Percentiles rank a stretch among this genome's conserved stretches.
Conservation (phyloP, 148 eudicot species). For the Rhododendron griersonianum region DNA sequence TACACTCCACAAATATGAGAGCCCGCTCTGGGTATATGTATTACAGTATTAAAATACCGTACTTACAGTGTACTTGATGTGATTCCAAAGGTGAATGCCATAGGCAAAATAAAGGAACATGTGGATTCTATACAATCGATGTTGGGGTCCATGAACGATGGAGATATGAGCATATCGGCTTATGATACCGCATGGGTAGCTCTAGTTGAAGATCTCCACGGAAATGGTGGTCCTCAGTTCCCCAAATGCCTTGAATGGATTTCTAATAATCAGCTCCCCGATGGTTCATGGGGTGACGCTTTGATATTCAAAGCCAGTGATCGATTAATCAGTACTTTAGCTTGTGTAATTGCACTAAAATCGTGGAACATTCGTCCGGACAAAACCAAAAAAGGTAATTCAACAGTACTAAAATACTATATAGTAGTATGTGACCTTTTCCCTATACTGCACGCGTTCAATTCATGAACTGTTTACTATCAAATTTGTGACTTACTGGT, state of each 20-base stretch:
- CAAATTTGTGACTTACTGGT: background rate
- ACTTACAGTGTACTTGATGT: background rate
- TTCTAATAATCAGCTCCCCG: slow-evolving; percentile 52
- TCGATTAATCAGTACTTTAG: slow-evolving; percentile 60
- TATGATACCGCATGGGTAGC: slow-evolving; percentile 75
- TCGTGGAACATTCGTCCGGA: slow-evolving; percentile 59
- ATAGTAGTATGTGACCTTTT: too few species aligned
- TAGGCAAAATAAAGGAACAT: background rate
- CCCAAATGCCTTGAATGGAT: slow-evolving; percentile 72
- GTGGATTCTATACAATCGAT: slow-evolving; percentile 19
- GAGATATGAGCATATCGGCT: slow-evolving; percentile 37
- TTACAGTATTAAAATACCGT: too few species aligned
- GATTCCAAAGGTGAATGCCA: background rate
- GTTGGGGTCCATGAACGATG: slow-evolving; percentile 41
- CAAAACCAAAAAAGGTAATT: slow-evolving; percentile 37
- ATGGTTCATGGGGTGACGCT: slow-evolving; percentile 86
- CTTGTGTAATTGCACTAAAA: slow-evolving; percentile 69
- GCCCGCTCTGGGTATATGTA: too few species aligned
- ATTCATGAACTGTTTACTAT: too few species aligned
- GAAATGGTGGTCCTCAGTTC: slow-evolving; percentile 53
- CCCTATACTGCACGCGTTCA: too few species aligned
- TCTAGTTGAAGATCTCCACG: slow-evolving; percentile 47
- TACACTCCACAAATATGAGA: too few species aligned
- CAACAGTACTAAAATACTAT: too few species aligned
- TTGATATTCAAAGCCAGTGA: slow-evolving; percentile 49